A percentile compares a stretch with the other conserved stretches of the same genome.
phyloP scores from a whole-genome alignment of 78 protist genomes.

The Monosiga brevicollis region DNA sequence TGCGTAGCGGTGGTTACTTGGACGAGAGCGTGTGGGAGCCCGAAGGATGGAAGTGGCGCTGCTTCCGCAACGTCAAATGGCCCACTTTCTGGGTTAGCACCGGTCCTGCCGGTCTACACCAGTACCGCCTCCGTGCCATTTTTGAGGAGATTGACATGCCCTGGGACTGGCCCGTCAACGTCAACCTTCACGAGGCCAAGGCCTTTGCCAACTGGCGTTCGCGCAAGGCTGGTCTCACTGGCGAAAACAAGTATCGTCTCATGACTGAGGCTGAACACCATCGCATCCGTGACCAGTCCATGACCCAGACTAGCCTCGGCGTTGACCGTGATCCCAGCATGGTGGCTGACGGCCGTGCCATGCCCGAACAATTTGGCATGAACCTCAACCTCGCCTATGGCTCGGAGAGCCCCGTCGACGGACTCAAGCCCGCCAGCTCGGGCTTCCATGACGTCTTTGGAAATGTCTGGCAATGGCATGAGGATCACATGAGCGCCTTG shows the following conservation, averaged over 20 bases:
- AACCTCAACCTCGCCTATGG: conserved; percentile 10
- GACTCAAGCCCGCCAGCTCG: not conserved
- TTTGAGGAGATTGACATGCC: conserved; percentile 31
- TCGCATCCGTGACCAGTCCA: conserved; percentile 1
- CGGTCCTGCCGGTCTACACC: not conserved
- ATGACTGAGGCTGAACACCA: conserved; percentile 49
- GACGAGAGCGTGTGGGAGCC: conserved; percentile 14
- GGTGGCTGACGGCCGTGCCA: not conserved
- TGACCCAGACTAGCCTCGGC: not conserved
- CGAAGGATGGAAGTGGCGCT: conserved; percentile 49
- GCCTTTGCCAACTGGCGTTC: conserved; percentile 44
- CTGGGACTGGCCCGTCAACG: conserved; percentile 44
- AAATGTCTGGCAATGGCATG: conserved; percentile 51
- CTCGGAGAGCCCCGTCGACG: conserved; percentile 36
- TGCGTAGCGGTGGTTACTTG: conserved; percentile 13
- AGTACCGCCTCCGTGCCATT: conserved; percentile 17
- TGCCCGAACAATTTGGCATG: not conserved
- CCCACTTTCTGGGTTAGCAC: conserved; percentile 47
- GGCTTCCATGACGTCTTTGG: conserved; percentile 48
- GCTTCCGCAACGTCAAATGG: not conserved
- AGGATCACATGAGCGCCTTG: conserved; percentile 34
- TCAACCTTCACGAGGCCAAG: conserved; percentile 51
- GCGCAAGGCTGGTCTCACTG: not conserved
- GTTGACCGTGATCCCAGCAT: not conserved
- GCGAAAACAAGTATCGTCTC: conserved; percentile 16